Evolutionary conservation across 2,329 filamentous ascomycete genomes (phyloP), one percentile per base, ranked within the genome.

Genomic region (Phyllosticta citribraziliensis): DNA sequence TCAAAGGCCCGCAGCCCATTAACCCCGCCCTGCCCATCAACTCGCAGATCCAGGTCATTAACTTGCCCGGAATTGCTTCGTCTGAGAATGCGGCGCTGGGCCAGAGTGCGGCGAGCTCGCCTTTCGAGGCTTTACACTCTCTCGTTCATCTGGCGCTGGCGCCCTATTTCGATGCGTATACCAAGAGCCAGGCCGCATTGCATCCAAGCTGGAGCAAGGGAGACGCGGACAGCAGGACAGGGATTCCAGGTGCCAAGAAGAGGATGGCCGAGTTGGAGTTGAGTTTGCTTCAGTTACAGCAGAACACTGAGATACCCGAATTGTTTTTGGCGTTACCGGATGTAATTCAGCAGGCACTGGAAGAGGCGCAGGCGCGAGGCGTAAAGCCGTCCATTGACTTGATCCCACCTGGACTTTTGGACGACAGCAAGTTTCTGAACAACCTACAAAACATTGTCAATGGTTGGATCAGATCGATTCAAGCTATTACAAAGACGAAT

Each of bases 381-480:
- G 77, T 81, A 19, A 88, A 88, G 65, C 85, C 91, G 1, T 85
- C 87, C 0, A 84, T 92, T 52, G 91, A 97, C 52, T 76, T 91
- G 64, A 89, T 99, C 55, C 88, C 91, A 2, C 69, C 83, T 9
- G 76, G 83, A 11, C 82, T 95, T n/a, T 79, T 97, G 35, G 86
- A 90, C 62, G 94, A 97, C 75, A 96, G 90, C 69, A 85, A 86
- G 11, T 95, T 99, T 67, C 86, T 97, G 69, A 99, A 99, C 75
- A 91, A 88, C 67, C 80, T 99, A 47, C 94, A 97, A 72, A 88
- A 89, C 57, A 94, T 88, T 56, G 94, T 97, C 63, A 99, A 97
- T 73, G 87, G 88, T 65, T 99, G 94, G 94, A 99, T 99, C 77
- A 96, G 96, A 77, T 96, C 93, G 11, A 99, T 99, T 66, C 93